A percentile compares a stretch with the other conserved stretches of the same genome.
phyloP scores from a whole-genome alignment of 345 rosid species.

The Trapa bicornis region DNA sequence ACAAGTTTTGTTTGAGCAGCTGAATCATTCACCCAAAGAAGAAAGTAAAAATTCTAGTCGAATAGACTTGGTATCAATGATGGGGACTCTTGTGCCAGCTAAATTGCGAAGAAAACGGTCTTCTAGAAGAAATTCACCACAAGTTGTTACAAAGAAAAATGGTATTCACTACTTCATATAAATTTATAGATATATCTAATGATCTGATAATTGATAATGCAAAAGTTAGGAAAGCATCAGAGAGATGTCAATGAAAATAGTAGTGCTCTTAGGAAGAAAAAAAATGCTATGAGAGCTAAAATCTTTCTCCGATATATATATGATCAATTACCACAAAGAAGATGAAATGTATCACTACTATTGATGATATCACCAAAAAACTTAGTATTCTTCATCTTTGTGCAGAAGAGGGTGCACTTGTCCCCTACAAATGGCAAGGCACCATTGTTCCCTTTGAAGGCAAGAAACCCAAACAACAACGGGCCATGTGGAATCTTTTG shows the following conservation, averaged over 20 bases:
- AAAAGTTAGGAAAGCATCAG: neutral
- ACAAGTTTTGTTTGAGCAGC: neutral
- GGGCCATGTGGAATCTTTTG: constrained; percentile 68
- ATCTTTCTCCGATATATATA: constrained; percentile 8
- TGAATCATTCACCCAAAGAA: no score
- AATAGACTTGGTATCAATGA: neutral
- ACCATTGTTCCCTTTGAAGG: constrained; percentile 46
- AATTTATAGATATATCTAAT: neutral
- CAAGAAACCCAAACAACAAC: constrained; percentile 56
- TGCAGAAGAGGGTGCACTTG: constrained; percentile 37
- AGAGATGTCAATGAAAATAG: neutral
- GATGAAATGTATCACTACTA: constrained; percentile 10
- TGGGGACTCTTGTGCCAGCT: neutral
- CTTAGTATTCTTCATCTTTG: constrained; percentile 35
- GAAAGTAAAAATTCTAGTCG: neutral
- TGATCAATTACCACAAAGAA: constrained; percentile 27
- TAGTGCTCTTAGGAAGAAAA: neutral
- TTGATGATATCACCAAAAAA: constrained; percentile 37
- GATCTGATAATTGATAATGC: neutral
- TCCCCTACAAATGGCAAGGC: constrained; percentile 44
- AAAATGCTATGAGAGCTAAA: neutral
- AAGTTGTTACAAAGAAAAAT: neutral
- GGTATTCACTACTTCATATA: neutral
- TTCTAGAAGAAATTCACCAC: neutral
- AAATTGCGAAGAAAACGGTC: neutral